Evolutionary conservation across 352 stramenopile genomes (phyloP), one percentile per base, ranked within the genome.

Genomic region (Globisporangium solare): DNA sequence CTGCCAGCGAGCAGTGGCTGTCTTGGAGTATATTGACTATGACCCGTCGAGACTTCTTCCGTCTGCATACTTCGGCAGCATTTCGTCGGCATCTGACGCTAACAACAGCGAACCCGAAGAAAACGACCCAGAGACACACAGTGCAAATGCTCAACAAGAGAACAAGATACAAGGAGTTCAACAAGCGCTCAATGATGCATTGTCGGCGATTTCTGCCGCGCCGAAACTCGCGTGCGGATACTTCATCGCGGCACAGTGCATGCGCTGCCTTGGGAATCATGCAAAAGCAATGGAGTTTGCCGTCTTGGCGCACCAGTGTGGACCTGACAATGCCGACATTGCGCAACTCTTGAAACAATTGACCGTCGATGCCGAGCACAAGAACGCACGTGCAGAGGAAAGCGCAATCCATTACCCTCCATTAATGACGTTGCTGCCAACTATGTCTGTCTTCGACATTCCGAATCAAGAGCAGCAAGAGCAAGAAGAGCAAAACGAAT

Each of bases 111-210:
- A 58, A 37, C 41, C 35, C 2, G 45, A 50, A 31, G 24, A 63
- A 14, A 49, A 63, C 3, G 39, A 66, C 8, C 21, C 43, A 1
- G 47, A 63, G 15, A 41, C 47, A 12, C 22, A 61, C 14, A 20
- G 21, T 1, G 17, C 31, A 8, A 21, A 41, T 21, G 35, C 35
- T 1, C 35, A 58, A 14, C 20, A 42, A n/a, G 62, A 64, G 54
- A 14, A 14, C 6, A 20, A 22, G 13, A 47, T 78, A 22, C 58
- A 62, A 14, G 74, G 61, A 8, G 67, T 79, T n/a, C 55, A 68
- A 39, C 70, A 83, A 49, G 77, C 74, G 8, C 68, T 76, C 1
- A 58, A 76, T 37, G 77, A 88, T 31, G 55, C 73, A 4, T 18
- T 58, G 3, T 47, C 56, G 6, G 60, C 70, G 14, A 64, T 73